Percentiles rank a stretch among this genome's conserved stretches.
Conservation (phyloP, 371 early-diverging fungal genomes). For the Lichtheimia ramosa region DNA sequence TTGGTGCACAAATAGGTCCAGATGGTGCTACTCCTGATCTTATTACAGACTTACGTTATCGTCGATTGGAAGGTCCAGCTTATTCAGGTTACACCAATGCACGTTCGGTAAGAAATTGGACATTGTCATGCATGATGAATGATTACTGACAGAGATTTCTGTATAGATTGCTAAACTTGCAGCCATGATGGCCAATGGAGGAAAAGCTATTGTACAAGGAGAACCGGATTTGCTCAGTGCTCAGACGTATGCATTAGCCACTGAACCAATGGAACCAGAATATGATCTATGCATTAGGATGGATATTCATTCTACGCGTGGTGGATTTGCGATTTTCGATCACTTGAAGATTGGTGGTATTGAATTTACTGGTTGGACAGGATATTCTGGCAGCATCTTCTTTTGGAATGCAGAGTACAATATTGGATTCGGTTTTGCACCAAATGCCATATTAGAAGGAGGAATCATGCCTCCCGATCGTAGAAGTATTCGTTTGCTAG, state of each 20-base stretch:
- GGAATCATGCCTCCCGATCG: constrained; percentile 6
- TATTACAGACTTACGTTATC: background rate
- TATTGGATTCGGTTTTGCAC: constrained; percentile 58
- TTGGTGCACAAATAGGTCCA: too few species aligned
- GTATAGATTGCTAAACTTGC: constrained; percentile 63
- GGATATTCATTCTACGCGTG: background rate
- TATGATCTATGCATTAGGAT: constrained; percentile 3
- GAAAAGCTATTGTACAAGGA: constrained; percentile 41
- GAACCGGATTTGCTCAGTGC: constrained; percentile 43
- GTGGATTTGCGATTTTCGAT: constrained; percentile 9
- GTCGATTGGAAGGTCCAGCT: constrained; percentile 28
- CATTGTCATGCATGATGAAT: background rate
- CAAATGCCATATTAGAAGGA: constrained; percentile 31
- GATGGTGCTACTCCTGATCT: too few species aligned
- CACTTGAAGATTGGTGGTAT: constrained; percentile 5
- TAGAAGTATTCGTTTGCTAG: constrained; percentile 6
- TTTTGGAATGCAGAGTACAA: constrained; percentile 56
- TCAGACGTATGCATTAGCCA: constrained; percentile 25
- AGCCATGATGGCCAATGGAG: constrained; percentile 70
- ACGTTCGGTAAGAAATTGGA: constrained; percentile 43
- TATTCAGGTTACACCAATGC: constrained; percentile 61
- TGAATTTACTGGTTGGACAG: constrained; percentile 26
- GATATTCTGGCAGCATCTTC: constrained; percentile 58
- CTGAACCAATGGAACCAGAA: constrained; percentile 4
- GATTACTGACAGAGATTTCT: background rate